Percentiles rank a stretch among this genome's conserved stretches.
Evolutionary conservation across 768 basidiomycete species (phyloP).

Genomic region (Mycena rosella): DNA sequence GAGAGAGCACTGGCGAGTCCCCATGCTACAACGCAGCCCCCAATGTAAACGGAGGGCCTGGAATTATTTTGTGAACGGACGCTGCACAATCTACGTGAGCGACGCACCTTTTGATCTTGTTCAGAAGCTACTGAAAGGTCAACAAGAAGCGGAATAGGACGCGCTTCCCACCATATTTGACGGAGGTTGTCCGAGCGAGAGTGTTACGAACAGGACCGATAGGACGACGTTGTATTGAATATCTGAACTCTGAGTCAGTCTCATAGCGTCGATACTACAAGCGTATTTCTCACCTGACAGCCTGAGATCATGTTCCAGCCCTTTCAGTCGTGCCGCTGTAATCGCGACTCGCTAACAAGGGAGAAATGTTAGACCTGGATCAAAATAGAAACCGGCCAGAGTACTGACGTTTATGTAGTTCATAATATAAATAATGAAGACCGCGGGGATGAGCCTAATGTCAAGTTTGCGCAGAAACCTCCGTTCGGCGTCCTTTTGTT

Average conservation of each 20-base stretch:
- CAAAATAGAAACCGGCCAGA: not conserved
- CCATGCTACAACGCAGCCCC: slow-evolving; percentile 59
- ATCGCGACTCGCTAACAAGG: slow-evolving; percentile 41
- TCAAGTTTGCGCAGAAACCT: slow-evolving; percentile 59
- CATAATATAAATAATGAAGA: slow-evolving; percentile 62
- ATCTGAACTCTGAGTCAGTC: slow-evolving; percentile 5
- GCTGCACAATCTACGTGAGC: not conserved
- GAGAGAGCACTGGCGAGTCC: slow-evolving; percentile 60
- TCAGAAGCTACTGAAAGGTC: slow-evolving; percentile 22
- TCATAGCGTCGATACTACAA: not conserved
- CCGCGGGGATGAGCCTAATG: slow-evolving; percentile 56
- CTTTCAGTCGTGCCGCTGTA: slow-evolving; percentile 46
- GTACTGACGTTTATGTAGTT: slow-evolving; percentile 62
- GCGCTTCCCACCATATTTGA: slow-evolving; percentile 54
- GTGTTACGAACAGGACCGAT: slow-evolving; percentile 49
- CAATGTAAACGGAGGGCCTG: slow-evolving; percentile 59
- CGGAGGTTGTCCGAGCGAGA: slow-evolving; percentile 57
- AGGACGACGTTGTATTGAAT: slow-evolving; percentile 25
- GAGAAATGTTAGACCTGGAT: not conserved
- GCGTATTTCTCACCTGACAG: slow-evolving; percentile 1
- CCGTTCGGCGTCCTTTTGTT: slow-evolving; percentile 10
- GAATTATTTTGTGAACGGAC: slow-evolving; percentile 2
- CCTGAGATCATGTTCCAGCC: slow-evolving; percentile 45
- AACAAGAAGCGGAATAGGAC: not conserved
- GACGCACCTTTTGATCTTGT: slow-evolving; percentile 25